phyloP scores from a whole-genome alignment of 2,329 filamentous ascomycete species.

The Cordyceps fumosorosea region DNA sequence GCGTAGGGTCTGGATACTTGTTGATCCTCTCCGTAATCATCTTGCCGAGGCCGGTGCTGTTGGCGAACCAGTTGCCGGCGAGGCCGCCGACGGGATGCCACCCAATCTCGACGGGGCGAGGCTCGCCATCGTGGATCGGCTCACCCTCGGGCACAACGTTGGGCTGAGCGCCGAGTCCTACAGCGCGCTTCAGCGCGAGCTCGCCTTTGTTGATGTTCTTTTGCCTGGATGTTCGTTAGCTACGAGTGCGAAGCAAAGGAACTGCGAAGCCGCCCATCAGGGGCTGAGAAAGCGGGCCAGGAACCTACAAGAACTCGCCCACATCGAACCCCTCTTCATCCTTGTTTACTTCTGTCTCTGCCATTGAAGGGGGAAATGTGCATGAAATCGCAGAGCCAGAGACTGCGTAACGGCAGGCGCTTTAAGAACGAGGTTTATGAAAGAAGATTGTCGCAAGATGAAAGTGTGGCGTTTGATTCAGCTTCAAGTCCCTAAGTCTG shows the following conservation, averaged over 20 bases:
- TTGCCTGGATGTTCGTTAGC: slow-evolving; percentile 15
- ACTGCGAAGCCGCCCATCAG: not conserved
- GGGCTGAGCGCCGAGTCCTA: slow-evolving; percentile 26
- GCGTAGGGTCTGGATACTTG: slow-evolving; percentile 50
- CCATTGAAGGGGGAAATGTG: not conserved
- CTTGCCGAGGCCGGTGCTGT: slow-evolving; percentile 47
- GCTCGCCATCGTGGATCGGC: slow-evolving; percentile 24
- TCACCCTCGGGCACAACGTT: slow-evolving; percentile 25
- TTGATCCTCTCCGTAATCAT: slow-evolving; percentile 49
- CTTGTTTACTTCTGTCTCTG: not conserved
- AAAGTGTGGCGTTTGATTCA: no score
- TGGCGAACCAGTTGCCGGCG: slow-evolving; percentile 52
- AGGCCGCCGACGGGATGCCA: slow-evolving; percentile 53
- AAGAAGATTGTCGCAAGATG: no score
- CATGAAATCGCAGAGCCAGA: no score
- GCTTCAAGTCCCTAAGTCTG: no score
- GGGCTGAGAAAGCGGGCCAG: not conserved
- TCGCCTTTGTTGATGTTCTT: slow-evolving; percentile 30
- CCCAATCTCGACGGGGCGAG: slow-evolving; percentile 41
- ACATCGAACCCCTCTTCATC: slow-evolving; percentile 10
- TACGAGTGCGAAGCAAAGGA: not conserved
- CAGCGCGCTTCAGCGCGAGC: slow-evolving; percentile 29
- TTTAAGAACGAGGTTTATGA: no score
- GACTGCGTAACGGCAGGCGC: no score
- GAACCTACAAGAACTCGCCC: slow-evolving; percentile 8